These are phyloP conservation scores for Hanseniaspora hatyaiensis DNA, from an alignment of 805 yeast genomes.

Conservation along the genomic window DNA sequence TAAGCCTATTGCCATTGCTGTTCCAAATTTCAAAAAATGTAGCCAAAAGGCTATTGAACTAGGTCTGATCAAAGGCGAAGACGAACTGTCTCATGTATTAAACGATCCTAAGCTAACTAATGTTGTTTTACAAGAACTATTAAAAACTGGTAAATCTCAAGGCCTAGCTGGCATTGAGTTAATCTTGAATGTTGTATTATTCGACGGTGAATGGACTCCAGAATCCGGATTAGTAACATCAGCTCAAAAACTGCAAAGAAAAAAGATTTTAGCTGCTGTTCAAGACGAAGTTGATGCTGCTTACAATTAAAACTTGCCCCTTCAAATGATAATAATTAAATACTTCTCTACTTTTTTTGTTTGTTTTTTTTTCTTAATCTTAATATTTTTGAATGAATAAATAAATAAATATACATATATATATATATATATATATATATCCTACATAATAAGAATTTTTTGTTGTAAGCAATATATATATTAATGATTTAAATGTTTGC, in stretches of 20 bases:
- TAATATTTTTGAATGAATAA: too few species aligned
- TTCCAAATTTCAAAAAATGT: constrained; percentile 63
- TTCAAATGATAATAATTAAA: too few species aligned
- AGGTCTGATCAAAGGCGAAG: constrained; percentile 39
- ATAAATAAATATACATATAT: too few species aligned
- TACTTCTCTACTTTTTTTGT: too few species aligned
- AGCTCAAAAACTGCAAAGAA: constrained; percentile 93
- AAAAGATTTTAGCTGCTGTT: constrained; percentile 64
- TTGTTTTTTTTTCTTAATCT: too few species aligned
- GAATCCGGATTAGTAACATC: constrained; percentile 86
- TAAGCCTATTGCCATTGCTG: constrained; percentile 83
- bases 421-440: too few species aligned
- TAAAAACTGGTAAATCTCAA: constrained; percentile 65
- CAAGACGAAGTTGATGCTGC: constrained; percentile 49
- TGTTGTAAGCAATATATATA: too few species aligned
- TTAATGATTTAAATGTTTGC: too few species aligned
- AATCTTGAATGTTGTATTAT: constrained; percentile 61
- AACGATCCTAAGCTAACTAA: constrained; percentile 45
- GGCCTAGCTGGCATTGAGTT: constrained; percentile 82
- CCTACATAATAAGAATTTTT: too few species aligned
- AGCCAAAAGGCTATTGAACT: constrained; percentile 48
- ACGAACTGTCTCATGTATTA: constrained; percentile 39
- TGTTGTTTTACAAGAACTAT: constrained; percentile 46
- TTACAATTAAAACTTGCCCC: constrained; percentile 10
- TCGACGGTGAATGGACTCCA: constrained; percentile 95